These are phyloP conservation scores for Cyberlindnera amylophila DNA, from an alignment of 805 yeast species.

Conservation along the genomic window DNA sequence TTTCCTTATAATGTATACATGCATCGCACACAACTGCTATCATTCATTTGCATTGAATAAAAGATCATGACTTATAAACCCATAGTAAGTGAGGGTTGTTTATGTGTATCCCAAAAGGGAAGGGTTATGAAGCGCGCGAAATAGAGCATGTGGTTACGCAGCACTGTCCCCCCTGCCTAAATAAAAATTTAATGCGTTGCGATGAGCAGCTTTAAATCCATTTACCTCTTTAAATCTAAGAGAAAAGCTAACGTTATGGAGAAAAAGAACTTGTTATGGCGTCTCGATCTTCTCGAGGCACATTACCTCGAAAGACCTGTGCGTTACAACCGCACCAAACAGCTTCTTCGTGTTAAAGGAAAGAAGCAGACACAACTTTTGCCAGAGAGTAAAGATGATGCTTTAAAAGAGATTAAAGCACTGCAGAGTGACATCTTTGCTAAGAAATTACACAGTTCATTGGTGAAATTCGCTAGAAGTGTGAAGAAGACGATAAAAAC, in stretches of 20 bases:
- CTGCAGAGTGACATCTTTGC: slow-evolving; percentile 43
- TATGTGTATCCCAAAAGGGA: no score
- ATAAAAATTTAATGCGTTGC: no score
- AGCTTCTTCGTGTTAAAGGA: slow-evolving; percentile 24
- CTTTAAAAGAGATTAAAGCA: slow-evolving; percentile 39
- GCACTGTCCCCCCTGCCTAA: no score
- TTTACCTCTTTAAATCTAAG: no score
- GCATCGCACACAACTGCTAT: background rate
- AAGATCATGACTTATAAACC: background rate
- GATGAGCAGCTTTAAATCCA: no score
- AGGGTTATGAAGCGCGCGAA: no score
- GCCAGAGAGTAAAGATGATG: slow-evolving; percentile 38
- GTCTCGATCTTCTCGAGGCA: slow-evolving; percentile 53
- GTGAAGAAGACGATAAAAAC: slow-evolving; percentile 29
- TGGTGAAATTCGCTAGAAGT: slow-evolving; percentile 38
- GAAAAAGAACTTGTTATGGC: slow-evolving; percentile 41
- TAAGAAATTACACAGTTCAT: slow-evolving; percentile 46
- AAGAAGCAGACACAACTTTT: slow-evolving; percentile 40
- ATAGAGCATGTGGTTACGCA: no score
- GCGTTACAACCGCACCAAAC: slow-evolving; percentile 45
- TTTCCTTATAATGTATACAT: background rate
- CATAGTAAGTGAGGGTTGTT: background rate
- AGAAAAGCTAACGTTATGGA: slow-evolving; percentile 24
- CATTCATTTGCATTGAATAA: background rate
- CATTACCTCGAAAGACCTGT: slow-evolving; percentile 41